A percentile compares a stretch with the other conserved stretches of the same genome.
phyloP scores from a whole-genome alignment of 1,139 yeast genomes.

The Saccharomycopsis hybrid region DNA sequence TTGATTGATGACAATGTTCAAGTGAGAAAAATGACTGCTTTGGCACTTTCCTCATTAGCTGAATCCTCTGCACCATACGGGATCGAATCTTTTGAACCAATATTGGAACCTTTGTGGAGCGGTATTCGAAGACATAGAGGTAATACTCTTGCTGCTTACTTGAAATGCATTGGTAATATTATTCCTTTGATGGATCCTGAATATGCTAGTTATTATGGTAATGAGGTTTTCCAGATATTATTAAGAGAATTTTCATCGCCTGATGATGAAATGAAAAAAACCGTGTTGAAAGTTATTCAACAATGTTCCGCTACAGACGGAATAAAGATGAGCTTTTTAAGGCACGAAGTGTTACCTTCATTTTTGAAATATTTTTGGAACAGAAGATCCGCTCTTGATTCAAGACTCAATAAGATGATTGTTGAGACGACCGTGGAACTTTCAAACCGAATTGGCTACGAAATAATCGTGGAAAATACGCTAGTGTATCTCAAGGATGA shows the following conservation, averaged over 20 bases:
- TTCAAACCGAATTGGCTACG: constrained; percentile 62
- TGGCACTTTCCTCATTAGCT: constrained; percentile 69
- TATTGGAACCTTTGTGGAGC: constrained; percentile 72
- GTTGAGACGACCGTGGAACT: constrained; percentile 67
- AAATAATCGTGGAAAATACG: constrained; percentile 52
- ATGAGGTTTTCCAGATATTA: constrained; percentile 62
- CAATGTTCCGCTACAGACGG: constrained; percentile 37
- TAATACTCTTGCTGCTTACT: constrained; percentile 63
- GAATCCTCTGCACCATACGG: constrained; percentile 90
- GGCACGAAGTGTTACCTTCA: constrained; percentile 48
- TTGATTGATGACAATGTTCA: constrained; percentile 66
- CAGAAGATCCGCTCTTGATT: constrained; percentile 58
- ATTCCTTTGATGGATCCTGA: constrained; percentile 86
- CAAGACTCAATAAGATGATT: constrained; percentile 50
- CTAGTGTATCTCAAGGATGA: constrained; percentile 68
- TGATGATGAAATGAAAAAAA: constrained; percentile 82
- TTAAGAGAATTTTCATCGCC: constrained; percentile 73
- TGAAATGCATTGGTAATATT: constrained; percentile 72
- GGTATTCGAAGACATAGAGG: constrained; percentile 80
- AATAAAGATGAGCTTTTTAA: constrained; percentile 40
- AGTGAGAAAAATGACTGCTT: constrained; percentile 65
- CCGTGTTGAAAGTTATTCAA: constrained; percentile 57
- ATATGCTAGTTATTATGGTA: constrained; percentile 71
- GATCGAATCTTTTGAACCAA: constrained; percentile 71
- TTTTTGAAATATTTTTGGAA: constrained; percentile 78